Conservation (phyloP, 352 stramenopile species). For the Pythium biforme region DNA sequence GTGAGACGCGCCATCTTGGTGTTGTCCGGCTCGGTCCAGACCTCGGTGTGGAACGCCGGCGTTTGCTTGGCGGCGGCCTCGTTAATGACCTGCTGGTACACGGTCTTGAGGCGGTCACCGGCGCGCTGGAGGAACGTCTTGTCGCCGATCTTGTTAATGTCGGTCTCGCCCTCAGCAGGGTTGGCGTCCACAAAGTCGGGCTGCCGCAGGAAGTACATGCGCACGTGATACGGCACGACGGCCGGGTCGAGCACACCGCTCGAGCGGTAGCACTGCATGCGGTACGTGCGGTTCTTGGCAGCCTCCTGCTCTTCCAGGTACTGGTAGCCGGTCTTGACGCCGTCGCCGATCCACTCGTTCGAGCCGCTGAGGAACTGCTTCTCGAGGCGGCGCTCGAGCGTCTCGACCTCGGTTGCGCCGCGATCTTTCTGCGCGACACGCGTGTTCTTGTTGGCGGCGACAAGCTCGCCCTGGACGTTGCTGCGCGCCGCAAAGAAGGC, state of each 20-base stretch:
- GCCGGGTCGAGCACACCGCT: constrained; percentile 67
- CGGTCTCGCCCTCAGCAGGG: constrained; percentile 56
- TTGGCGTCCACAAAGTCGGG: constrained; percentile 63
- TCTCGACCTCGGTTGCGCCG: constrained; percentile 65
- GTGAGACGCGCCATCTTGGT: constrained; percentile 79
- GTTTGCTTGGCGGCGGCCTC: constrained; percentile 76
- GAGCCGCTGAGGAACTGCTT: constrained; percentile 78
- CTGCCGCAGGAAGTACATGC: constrained; percentile 84
- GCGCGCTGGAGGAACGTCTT: constrained; percentile 75
- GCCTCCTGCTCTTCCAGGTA: constrained; percentile 59
- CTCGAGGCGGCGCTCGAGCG: constrained; percentile 73
- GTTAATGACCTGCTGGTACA: constrained; percentile 80
- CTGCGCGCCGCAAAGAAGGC: constrained; percentile 83
- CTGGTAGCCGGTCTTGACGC: constrained; percentile 78
- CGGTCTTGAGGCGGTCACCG: constrained; percentile 58
- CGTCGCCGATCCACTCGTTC: constrained; percentile 69
- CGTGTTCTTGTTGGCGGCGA: constrained; percentile 37
- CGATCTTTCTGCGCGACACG: constrained; percentile 48
- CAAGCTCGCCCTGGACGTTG: constrained; percentile 69
- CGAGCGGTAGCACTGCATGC: constrained; percentile 85
- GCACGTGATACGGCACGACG: constrained; percentile 76
- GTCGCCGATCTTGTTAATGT: constrained; percentile 76
- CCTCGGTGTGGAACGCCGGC: constrained; percentile 75
- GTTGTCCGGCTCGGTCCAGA: constrained; percentile 69
- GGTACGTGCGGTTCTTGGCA: constrained; percentile 63